These are phyloP conservation scores for Scenedesmus sp. DNA, from an alignment of 163 green algal genomes.

Conservation along the genomic window DNA sequence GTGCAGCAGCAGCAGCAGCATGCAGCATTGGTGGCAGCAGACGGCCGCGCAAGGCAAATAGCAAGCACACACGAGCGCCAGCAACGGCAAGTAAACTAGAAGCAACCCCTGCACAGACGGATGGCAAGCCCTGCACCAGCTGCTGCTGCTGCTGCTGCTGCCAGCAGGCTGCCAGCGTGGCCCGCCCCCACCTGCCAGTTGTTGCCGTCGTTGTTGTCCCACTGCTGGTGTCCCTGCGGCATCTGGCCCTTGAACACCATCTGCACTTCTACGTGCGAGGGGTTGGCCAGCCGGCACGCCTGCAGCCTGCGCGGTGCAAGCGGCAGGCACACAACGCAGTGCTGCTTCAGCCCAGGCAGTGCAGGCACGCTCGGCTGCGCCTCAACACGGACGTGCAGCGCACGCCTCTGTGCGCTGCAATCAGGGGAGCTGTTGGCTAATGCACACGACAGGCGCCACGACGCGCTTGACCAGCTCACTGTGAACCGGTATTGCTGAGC, in stretches of 20 bases:
- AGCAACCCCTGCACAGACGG: no score
- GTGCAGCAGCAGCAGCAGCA: background rate
- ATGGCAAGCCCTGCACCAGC: background rate
- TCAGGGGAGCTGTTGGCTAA: no score
- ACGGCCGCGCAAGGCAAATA: background rate
- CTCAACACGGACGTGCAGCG: no score
- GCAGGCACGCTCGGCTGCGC: background rate
- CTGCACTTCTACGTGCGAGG: conserved; percentile 60
- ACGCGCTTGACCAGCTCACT: no score
- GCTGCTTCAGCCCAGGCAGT: background rate
- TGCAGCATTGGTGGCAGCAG: background rate
- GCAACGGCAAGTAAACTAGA: background rate
- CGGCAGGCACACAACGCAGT: background rate
- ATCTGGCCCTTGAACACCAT: conserved; percentile 63
- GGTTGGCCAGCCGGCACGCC: conserved; percentile 49
- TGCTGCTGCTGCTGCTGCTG: background rate
- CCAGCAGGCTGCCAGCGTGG: no score
- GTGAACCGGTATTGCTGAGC: no score
- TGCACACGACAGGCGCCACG: no score
- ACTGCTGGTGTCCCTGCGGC: conserved; percentile 32
- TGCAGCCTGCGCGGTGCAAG: background rate
- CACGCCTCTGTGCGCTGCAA: no score
- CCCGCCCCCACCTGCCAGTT: conserved; percentile 63
- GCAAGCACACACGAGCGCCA: background rate
- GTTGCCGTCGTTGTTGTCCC: conserved; percentile 66